phyloP scores from a whole-genome alignment of 164 flowering plant genomes.

The Stephania cephalantha region DNA sequence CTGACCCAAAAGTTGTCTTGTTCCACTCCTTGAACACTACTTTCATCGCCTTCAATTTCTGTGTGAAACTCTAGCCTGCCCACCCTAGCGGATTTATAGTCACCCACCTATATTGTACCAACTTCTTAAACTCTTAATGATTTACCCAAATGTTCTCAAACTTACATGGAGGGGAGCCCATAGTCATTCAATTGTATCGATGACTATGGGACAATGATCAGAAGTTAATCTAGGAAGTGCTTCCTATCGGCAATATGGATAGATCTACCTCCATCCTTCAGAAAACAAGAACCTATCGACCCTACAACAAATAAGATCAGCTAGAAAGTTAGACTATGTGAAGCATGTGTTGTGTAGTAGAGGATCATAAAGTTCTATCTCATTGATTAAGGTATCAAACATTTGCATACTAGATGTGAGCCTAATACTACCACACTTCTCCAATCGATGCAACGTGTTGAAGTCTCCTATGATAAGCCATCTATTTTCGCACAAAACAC shows the following conservation, averaged over 20 bases:
- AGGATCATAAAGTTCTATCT: not conserved
- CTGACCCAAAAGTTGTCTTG: not conserved
- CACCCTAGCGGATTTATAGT: not conserved
- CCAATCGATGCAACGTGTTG: too few relatives aligned
- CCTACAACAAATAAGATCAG: not conserved
- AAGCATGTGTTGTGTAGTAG: not conserved
- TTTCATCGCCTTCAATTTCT: not conserved
- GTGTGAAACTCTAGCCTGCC: not conserved
- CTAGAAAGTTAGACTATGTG: not conserved
- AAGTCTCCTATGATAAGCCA: not conserved
- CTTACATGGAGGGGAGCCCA: not conserved
- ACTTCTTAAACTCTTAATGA: not conserved
- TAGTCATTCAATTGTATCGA: not conserved
- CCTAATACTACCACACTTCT: too few relatives aligned
- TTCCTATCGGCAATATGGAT: not conserved
- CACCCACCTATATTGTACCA: not conserved
- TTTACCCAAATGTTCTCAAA: not conserved
- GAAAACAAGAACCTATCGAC: not conserved
- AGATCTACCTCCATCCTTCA: not conserved
- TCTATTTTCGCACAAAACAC: not conserved
- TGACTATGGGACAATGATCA: not conserved
- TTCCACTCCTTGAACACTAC: not conserved
- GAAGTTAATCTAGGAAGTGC: not conserved
- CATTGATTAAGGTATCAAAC: not conserved
- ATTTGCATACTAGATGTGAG: not conserved